Evolutionary conservation across 805 yeast species (phyloP), one percentile per base, ranked within the genome.

Genomic region (Candida silvatica): DNA sequence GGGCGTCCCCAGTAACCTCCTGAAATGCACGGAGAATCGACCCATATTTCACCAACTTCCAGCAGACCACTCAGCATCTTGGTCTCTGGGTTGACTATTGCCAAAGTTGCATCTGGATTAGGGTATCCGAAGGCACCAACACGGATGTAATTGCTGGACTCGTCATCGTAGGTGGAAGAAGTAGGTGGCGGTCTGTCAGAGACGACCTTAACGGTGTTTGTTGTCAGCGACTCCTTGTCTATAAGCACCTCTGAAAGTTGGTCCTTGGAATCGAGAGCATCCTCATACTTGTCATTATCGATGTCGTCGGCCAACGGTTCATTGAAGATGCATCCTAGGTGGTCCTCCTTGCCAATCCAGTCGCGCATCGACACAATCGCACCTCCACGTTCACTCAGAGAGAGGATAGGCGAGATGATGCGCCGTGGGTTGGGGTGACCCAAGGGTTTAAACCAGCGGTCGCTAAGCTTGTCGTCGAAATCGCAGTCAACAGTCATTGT

Each of bases 31-130:
- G 90, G 90, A 29, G 94, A 80, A 48, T 88, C 96, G n/a, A 92
- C 83, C 97, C 97, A 92, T 23, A 92, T 79, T 56, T 92, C 99
- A 19, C 98, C 98, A 12, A 92, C 84, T 42, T 81, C 85, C 49
- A 83, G 73, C 32, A 71, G 79, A 2, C 77, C 75, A 4, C 85
- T 82, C 14, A 92, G 61, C 2, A 78, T 64, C 25, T 79, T 71
- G 39, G 90, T 85, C 40, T 92, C 97, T 0, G 97, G 97, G 52
- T 94, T 87, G 0, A 92, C 97, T 20, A 92, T 74, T 0, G 97
- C 97, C 22, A 90, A 55, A 0, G 94, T 84, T 0, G 97, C 90
- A 60, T 90, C 96, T 0, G 97, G 96, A 2, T 92, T 56, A 1
- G 98, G 97, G 49, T 69, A 86, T 0, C 98, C 98, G 66, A 90